phyloP scores from a whole-genome alignment of 2,329 filamentous ascomycete species.

The Nemania serpens region DNA sequence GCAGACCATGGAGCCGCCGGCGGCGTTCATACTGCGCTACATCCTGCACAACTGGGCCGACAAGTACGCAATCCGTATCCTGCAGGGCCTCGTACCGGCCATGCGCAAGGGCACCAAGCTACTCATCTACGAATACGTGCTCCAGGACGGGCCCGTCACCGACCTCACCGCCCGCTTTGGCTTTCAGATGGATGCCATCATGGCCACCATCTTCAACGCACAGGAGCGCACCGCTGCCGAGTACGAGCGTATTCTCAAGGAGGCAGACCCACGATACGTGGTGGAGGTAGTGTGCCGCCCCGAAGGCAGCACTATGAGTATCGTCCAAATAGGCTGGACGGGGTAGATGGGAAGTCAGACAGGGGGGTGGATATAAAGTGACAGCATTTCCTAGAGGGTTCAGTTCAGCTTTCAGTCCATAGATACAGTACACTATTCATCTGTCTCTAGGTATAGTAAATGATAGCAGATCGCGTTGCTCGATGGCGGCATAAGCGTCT shows the following conservation, averaged over 20 bases:
- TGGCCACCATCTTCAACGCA: conserved; percentile 21
- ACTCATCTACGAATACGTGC: conserved; percentile 25
- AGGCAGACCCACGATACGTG: conserved; percentile 18
- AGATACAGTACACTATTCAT: no score
- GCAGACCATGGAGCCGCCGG: conserved; percentile 15
- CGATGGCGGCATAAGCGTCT: no score
- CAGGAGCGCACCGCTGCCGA: conserved; percentile 22
- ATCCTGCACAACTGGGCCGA: conserved; percentile 32
- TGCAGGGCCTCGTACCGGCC: conserved; percentile 27
- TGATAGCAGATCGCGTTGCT: no score
- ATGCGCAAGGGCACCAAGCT: conserved; percentile 27
- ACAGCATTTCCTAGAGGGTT: background rate
- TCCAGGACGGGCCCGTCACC: conserved; percentile 16
- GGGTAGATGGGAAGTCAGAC: conserved; percentile 5
- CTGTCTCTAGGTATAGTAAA: no score
- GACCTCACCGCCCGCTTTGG: conserved; percentile 17
- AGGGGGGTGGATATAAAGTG: background rate
- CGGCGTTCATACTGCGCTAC: conserved; percentile 24
- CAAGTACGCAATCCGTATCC: conserved; percentile 28
- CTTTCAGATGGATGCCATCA: conserved; percentile 23
- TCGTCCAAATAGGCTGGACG: conserved; percentile 19
- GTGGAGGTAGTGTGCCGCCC: conserved; percentile 17
- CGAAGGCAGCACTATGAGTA: conserved; percentile 24
- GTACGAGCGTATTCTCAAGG: conserved; percentile 23
- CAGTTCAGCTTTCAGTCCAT: no score